phyloP scores from a whole-genome alignment of 371 early-diverging fungal species.

The Capillidium rhysosporum region DNA sequence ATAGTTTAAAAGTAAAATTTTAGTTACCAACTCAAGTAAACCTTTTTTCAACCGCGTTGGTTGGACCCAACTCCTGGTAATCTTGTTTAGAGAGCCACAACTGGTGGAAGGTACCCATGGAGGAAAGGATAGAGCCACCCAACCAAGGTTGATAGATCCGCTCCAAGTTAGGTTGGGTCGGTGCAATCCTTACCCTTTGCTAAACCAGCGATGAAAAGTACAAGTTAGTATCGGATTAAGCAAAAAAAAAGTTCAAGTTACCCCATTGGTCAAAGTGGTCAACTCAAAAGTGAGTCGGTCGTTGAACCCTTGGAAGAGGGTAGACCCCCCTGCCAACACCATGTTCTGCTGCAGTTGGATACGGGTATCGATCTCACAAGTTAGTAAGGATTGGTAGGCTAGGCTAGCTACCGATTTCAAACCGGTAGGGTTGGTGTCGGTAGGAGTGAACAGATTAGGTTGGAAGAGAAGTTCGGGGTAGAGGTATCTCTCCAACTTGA shows the following conservation, averaged over 20 bases:
- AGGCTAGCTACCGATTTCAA: not conserved
- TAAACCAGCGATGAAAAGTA: constrained; percentile 12
- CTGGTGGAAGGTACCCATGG: constrained; percentile 89
- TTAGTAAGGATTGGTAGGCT: constrained; percentile 15
- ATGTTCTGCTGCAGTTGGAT: constrained; percentile 57
- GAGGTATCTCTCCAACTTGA: constrained; percentile 64
- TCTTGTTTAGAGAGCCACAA: constrained; percentile 90
- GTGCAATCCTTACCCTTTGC: constrained; percentile 61
- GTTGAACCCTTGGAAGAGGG: constrained; percentile 64
- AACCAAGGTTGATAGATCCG: constrained; percentile 84
- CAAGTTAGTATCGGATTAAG: not conserved
- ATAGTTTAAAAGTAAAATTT: too few relatives aligned
- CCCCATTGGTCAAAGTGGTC: constrained; percentile 43
- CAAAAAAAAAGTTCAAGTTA: constrained; percentile 18
- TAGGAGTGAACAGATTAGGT: constrained; percentile 17
- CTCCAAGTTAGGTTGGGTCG: constrained; percentile 55
- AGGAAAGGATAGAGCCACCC: constrained; percentile 89
- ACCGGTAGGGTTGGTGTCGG: not conserved
- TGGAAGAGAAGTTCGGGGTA: constrained; percentile 80
- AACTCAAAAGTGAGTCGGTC: constrained; percentile 67
- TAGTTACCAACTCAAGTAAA: constrained; percentile 48
- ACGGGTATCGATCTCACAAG: constrained; percentile 76
- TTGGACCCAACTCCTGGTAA: constrained; percentile 73
- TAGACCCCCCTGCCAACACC: constrained; percentile 78
- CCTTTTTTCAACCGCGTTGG: constrained; percentile 62